Conservation (phyloP, 805 yeast species). For the Lipomyces oligophaga region DNA sequence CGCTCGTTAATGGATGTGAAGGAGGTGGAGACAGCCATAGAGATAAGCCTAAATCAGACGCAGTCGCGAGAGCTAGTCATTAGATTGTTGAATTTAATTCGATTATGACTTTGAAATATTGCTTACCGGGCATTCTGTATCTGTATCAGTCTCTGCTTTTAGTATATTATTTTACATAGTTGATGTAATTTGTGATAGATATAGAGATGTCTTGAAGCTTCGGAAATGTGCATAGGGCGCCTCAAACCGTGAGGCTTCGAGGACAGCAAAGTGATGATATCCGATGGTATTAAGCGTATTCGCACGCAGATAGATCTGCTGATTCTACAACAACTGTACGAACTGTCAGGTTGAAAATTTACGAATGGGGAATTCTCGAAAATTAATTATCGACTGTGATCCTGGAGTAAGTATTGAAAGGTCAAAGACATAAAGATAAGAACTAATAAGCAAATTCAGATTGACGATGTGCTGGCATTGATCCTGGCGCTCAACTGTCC, state of each 20-base stretch:
- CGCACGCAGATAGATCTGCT: too few relatives aligned
- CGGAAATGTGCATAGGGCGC: too few relatives aligned
- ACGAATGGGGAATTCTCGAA: constrained; percentile 10
- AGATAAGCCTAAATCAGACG: constrained; percentile 47
- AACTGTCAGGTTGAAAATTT: too few relatives aligned
- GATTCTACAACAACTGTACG: too few relatives aligned
- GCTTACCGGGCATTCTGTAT: not conserved
- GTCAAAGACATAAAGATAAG: not conserved
- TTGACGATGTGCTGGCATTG: constrained; percentile 43
- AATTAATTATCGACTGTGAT: constrained; percentile 42
- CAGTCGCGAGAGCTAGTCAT: not conserved
- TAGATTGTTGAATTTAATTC: too few relatives aligned
- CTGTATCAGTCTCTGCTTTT: not conserved
- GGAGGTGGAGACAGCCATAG: constrained; percentile 73
- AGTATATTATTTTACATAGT: not conserved
- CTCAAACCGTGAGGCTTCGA: too few relatives aligned
- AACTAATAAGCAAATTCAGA: constrained; percentile 17
- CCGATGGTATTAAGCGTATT: too few relatives aligned
- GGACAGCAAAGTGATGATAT: too few relatives aligned
- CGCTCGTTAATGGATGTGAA: constrained; percentile 52
- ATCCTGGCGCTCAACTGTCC: constrained; percentile 38
- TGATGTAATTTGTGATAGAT: too few relatives aligned
- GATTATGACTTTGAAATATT: too few relatives aligned
- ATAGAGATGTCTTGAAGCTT: too few relatives aligned
- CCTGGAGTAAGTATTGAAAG: constrained; percentile 38